Evolutionary conservation across 371 early-diverging fungal species (phyloP).

Genomic region (Lichtheimia hyalospora): DNA sequence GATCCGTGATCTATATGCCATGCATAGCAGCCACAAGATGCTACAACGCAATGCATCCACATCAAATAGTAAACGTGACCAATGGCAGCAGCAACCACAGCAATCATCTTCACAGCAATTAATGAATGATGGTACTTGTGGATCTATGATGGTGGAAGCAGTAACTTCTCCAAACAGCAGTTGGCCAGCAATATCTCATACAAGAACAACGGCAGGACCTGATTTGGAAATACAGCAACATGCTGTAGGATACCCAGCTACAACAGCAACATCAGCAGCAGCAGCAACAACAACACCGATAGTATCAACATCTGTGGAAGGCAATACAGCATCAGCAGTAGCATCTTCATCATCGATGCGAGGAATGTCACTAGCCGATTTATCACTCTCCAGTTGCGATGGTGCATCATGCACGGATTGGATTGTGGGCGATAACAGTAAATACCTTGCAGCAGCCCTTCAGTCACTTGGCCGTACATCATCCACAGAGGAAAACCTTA

Average conservation of each 20-base stretch:
- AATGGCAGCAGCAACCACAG: conserved; percentile 6
- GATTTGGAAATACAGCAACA: no score
- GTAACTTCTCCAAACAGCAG: background rate
- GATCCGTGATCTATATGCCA: conserved; percentile 59
- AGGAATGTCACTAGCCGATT: conserved; percentile 23
- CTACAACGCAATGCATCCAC: background rate
- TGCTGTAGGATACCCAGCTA: background rate
- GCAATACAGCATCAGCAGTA: background rate
- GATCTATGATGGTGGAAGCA: background rate
- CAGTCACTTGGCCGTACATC: conserved; percentile 12
- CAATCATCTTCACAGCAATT: background rate
- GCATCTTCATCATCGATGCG: conserved; percentile 3
- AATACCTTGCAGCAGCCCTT: conserved; percentile 21
- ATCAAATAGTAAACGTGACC: background rate
- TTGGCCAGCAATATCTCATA: background rate
- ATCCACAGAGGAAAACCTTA: background rate
- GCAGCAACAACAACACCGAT: conserved; percentile 5
- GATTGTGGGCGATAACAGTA: conserved; percentile 21
- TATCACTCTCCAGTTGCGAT: conserved; percentile 22
- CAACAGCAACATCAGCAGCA: background rate
- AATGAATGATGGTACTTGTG: background rate
- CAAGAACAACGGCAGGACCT: conserved; percentile 7
- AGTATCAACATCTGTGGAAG: background rate
- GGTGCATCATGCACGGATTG: conserved; percentile 22
- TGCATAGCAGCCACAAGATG: conserved; percentile 27